These are phyloP conservation scores for Termitomyces bulborhizus DNA, from an alignment of 768 basidiomycete genomes.

Conservation along the genomic window DNA sequence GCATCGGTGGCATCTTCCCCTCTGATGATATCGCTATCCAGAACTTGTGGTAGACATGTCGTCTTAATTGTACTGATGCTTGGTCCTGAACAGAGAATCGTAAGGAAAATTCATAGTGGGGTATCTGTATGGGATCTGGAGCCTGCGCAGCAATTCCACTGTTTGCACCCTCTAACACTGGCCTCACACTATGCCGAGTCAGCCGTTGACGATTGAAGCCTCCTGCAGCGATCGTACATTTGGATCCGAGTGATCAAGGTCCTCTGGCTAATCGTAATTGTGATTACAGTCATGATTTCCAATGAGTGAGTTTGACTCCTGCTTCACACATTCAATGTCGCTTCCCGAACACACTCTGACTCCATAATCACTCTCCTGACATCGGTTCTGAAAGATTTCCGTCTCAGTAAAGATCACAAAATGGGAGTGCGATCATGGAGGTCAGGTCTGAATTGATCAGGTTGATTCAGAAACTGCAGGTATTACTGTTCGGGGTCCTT, in stretches of 20 bases:
- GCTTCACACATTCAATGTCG: slow-evolving; percentile 1
- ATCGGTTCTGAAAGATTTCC: slow-evolving; percentile 14
- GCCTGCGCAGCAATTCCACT: slow-evolving; percentile 45
- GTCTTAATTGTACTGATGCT: slow-evolving; percentile 7
- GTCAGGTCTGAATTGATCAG: slow-evolving; percentile 50
- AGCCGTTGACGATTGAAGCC: slow-evolving; percentile 12
- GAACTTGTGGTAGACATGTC: slow-evolving; percentile 44
- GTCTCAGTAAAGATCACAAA: slow-evolving; percentile 53
- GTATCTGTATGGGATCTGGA: slow-evolving; percentile 51
- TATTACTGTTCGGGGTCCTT: slow-evolving; percentile 35
- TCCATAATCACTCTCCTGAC: slow-evolving; percentile 5
- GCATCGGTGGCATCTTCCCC: slow-evolving; percentile 59
- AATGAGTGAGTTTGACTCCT: slow-evolving; percentile 33
- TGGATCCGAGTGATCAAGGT: slow-evolving; percentile 61
- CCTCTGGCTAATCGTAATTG: slow-evolving; percentile 67
- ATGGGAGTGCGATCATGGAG: slow-evolving; percentile 72
- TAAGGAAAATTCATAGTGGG: slow-evolving; percentile 63
- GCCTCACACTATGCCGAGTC: slow-evolving; percentile 21
- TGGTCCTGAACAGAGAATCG: slow-evolving; percentile 26
- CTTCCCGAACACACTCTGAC: slow-evolving; percentile 1
- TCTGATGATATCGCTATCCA: slow-evolving; percentile 43
- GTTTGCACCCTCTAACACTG: slow-evolving; percentile 58
- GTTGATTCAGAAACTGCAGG: slow-evolving; percentile 22
- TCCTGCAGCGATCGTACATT: slow-evolving; percentile 57
- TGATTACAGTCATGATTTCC: slow-evolving; percentile 66